Evolutionary conservation across 139 green algal species (phyloP).

Genomic region (Picochlorum sp.): DNA sequence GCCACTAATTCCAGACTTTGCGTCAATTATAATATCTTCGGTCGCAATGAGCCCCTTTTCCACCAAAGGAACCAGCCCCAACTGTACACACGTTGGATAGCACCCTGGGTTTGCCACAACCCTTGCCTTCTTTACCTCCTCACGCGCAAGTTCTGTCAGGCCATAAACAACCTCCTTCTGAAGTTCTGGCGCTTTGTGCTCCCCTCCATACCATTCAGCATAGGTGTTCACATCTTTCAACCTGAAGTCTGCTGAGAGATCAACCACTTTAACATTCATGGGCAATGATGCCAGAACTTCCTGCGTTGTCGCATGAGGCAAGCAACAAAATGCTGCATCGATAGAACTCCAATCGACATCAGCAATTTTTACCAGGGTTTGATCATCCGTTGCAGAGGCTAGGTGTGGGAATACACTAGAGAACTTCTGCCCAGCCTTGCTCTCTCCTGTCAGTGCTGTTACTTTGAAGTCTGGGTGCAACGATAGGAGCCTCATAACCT

Average conservation of each 20-base stretch:
- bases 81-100: constrained; percentile 87
- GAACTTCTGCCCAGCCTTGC: constrained; percentile 84
- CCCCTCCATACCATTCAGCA: constrained; percentile 89
- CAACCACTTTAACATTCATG: constrained; percentile 80
- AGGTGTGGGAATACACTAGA: constrained; percentile 89
- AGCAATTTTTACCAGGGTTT: constrained; percentile 73
- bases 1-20: constrained; percentile 90
- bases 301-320: constrained; percentile 94
- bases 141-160: constrained; percentile 85
- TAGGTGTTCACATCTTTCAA: constrained; percentile 75
- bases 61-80: constrained; percentile 75
- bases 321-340: constrained; percentile 95
- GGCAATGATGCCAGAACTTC: constrained; percentile 79
- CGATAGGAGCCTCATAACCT: constrained; percentile 73
- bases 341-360: constrained; percentile 78
- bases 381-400: constrained; percentile 49
- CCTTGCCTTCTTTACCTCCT: constrained; percentile 55
- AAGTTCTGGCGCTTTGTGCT: constrained; percentile 82
- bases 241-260: constrained; percentile 94
- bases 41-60: constrained; percentile 59
- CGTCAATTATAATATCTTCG: constrained; percentile 95
- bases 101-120: constrained; percentile 97
- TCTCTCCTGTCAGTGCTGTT: constrained; percentile 80
- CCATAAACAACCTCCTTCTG: constrained; percentile 95
- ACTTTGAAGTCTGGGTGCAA: constrained; percentile 78